Evolutionary conservation across 2,329 filamentous ascomycete genomes (phyloP), one percentile per base, ranked within the genome.

Genomic region (Paramyrothecium roridum): DNA sequence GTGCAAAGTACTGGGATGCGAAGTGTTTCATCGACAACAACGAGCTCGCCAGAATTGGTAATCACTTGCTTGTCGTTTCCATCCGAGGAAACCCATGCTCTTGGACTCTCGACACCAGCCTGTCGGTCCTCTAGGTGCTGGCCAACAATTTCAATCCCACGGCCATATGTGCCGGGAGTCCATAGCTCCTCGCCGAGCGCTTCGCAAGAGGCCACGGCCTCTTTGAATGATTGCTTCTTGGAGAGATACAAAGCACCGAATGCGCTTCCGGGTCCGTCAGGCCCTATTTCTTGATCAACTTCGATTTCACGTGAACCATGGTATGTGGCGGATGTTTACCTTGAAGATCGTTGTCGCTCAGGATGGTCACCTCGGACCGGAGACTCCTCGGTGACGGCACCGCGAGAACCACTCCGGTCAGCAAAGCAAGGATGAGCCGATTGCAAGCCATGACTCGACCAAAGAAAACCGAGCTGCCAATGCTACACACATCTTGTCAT

Each of bases 161-260:
- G 30, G 10, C 30, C 8, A 43, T 16, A 43, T 7, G 33, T n/a
- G 17, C 30, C 49, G 4, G 49, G 49, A 8, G 26, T 40, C 49
- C 49, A 51, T n/a, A 51, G 33, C n/a, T 51, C 49, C 49, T 51
- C 49, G 26, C 49, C 49, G n/a, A 51, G 49, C 12, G 30, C 49
- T 13, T 22, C 19, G 26, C 49, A 51, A 3, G 49, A 51, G 13
- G 26, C 49, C 16, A 33, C 49, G 20, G 49, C 49, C 10, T 40
- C 30, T 30, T 34, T 11, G 23, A 30, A 51, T 8, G 49, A 51
- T n/a, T 51, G 49, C 20, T 51, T 51, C 10, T 19, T 12, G 30
- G 49, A 51, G 33, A 51, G 49, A 10, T 51, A 51, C 16, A 51
- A 13, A 19, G 49, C 49, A 11, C 49, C 33, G 20, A 51, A 51